Evolutionary conservation across 768 basidiomycete species (phyloP), one percentile per base, ranked within the genome.

Genomic region (Glaciozyma antarctica): DNA sequence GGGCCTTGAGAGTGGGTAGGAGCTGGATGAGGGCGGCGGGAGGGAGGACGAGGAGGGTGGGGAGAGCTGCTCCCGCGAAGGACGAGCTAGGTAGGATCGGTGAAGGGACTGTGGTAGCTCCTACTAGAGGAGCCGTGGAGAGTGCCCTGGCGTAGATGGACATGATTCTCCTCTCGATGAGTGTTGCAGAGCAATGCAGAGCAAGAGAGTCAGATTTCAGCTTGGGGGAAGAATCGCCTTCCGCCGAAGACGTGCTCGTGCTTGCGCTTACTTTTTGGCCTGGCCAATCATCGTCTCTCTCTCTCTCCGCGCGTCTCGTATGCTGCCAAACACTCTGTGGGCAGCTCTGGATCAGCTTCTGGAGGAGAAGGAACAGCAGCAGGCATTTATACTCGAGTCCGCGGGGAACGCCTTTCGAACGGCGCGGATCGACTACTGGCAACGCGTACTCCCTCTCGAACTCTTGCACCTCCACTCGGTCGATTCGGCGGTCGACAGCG

Each of bases 1-100:
- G 79, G 66, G 86, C 83, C 43, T 84, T 58, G 45, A 71, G 59
- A 5, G 47, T 41, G 6, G 66, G 66, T 0, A 71, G 54, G 49
- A 71, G 70, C 22, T 47, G 51, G 44, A 71, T 58, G 59, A 71
- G 62, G 38, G 62, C 55, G 9, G 32, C 13, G 0, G 70, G 64
- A 38, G 67, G 55, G 45, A 65, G 38, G 41, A 63, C 51, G 54
- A 70, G 61, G 53, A 70, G 61, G 5, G 54, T 22, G 2, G 69
- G 62, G 49, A 15, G 21, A 15, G n/a, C 49, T 28, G 56, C 24
- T 41, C 38, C 38, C 24, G 61, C 58, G 58, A 69, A 55, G 13
- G 61, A 48, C 32, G 64, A 60, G 7, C 48, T 19, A 1, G 62
- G 49, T 26, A 69, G 64, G 24, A 66, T 21, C 24, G 68, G 62